Evolutionary conservation across 2,329 filamentous ascomycete genomes (phyloP).

Genomic region (Aspergillus sojae): DNA sequence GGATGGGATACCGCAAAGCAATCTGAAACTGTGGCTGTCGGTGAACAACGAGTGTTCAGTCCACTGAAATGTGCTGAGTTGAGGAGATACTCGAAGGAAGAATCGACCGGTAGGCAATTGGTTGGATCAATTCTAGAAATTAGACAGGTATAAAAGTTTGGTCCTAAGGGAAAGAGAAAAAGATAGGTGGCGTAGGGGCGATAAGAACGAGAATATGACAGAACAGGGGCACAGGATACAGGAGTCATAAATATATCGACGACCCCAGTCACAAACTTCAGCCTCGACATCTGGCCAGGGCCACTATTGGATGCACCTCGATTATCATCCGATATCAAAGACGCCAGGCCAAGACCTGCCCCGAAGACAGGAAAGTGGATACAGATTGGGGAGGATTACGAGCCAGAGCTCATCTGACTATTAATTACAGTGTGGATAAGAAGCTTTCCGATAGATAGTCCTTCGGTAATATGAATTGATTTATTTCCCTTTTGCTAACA

Average conservation of each 20-base stretch:
- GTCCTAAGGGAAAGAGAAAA: neutral
- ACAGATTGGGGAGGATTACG: neutral
- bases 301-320: neutral
- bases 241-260: constrained; percentile 9
- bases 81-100: neutral
- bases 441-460: neutral
- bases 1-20: neutral
- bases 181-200: constrained; percentile 3
- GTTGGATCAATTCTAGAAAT: neutral
- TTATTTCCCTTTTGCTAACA: neutral
- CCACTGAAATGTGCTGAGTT: neutral
- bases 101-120: neutral
- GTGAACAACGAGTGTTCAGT: neutral
- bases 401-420: constrained; percentile 2
- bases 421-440: neutral
- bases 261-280: constrained; percentile 9
- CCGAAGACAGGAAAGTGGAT: neutral
- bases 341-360: neutral
- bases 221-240: neutral
- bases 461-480: neutral
- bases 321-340: constrained; percentile 7
- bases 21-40: neutral
- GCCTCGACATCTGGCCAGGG: neutral
- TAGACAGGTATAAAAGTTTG: neutral
- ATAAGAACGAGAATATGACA: neutral